phyloP scores from a whole-genome alignment of 805 yeast species.

The Zygotorulaspora florentina region DNA sequence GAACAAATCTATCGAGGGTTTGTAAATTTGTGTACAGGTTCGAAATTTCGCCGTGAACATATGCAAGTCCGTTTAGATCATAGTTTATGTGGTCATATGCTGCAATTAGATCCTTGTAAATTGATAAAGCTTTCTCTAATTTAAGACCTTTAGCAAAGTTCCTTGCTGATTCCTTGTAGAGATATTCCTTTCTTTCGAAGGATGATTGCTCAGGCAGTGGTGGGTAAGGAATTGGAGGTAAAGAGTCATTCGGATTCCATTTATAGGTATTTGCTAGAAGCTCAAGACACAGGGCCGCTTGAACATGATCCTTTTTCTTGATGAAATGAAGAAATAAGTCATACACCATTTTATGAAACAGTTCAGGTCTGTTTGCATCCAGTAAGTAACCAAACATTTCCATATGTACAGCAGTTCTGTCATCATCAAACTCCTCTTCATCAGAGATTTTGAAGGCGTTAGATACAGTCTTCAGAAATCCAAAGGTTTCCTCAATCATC shows the following conservation, averaged over 20 bases:
- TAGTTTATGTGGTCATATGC: conserved; percentile 70
- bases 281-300: conserved; percentile 79
- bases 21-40: conserved; percentile 64
- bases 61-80: conserved; percentile 71
- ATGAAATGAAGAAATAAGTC: conserved; percentile 66
- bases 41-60: conserved; percentile 63
- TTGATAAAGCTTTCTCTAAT: conserved; percentile 73
- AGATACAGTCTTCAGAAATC: conserved; percentile 59
- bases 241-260: conserved; percentile 59
- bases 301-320: conserved; percentile 58
- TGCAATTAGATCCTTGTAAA: conserved; percentile 70
- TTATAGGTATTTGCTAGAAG: conserved; percentile 69
- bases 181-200: conserved; percentile 73
- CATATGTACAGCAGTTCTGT: conserved; percentile 73
- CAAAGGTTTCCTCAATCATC: conserved; percentile 52
- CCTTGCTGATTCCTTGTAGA: conserved; percentile 65
- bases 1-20: conserved; percentile 63
- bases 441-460: conserved; percentile 71
- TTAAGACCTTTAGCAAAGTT: conserved; percentile 68
- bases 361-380: conserved; percentile 73
- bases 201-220: conserved; percentile 74
- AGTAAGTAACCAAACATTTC: conserved; percentile 71
- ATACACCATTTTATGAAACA: conserved; percentile 73
- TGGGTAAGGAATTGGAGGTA: conserved; percentile 60
- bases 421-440: conserved; percentile 82